phyloP scores from a whole-genome alignment of 805 yeast species.

The Priceomyces castillae region DNA sequence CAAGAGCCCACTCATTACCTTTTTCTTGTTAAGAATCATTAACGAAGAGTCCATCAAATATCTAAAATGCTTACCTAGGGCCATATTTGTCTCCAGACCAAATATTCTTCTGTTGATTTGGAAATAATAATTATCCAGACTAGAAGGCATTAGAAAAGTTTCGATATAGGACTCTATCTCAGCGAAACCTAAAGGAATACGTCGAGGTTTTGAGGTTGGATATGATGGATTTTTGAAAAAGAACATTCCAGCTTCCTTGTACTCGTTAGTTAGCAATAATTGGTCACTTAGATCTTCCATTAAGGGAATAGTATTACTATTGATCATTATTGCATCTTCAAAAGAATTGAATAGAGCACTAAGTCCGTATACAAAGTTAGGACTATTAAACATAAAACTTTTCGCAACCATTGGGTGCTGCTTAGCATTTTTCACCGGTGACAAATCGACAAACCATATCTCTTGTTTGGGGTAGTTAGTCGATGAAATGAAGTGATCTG shows the following conservation, averaged over 20 bases:
- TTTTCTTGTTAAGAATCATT: conserved; percentile 26
- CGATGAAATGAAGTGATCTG: conserved; percentile 5
- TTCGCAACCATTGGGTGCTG: conserved; percentile 15
- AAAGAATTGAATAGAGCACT: conserved; percentile 33
- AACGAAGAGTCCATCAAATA: conserved; percentile 27
- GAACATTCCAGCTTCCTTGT: conserved; percentile 20
- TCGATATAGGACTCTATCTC: too few relatives aligned
- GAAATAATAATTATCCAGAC: conserved; percentile 19
- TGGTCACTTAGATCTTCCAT: conserved; percentile 10
- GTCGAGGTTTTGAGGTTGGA: too few relatives aligned
- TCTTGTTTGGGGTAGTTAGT: conserved; percentile 21
- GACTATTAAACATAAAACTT: conserved; percentile 9
- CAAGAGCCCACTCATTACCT: conserved; percentile 26
- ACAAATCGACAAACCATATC: conserved; percentile 27
- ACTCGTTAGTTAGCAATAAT: conserved; percentile 19
- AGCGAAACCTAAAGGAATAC: too few relatives aligned
- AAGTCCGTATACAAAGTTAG: conserved; percentile 17
- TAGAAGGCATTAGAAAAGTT: conserved; percentile 21
- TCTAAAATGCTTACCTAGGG: conserved; percentile 21
- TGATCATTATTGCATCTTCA: conserved; percentile 27
- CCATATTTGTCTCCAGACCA: conserved; percentile 13
- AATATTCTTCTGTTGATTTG: too few relatives aligned
- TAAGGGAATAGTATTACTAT: conserved; percentile 28
- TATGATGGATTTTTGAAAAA: conserved; percentile 30
- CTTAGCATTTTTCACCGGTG: conserved; percentile 12